Evolutionary conservation across 139 green algal genomes (phyloP), one percentile per base, ranked within the genome.

Genomic region (Nannochloris sp.): DNA sequence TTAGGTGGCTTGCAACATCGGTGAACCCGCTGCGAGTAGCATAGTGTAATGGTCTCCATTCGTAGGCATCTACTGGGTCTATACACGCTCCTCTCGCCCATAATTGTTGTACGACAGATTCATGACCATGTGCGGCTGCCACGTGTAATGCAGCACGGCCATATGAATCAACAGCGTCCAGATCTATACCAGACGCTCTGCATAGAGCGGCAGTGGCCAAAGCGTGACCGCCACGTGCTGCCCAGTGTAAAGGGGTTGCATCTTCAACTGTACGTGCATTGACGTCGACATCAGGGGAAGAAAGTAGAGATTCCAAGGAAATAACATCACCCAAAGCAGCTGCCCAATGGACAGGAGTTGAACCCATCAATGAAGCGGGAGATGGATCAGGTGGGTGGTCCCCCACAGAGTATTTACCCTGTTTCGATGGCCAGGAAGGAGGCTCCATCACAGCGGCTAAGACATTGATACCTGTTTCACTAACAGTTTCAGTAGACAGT

Each of bases 1-100:
- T 46, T 8, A 84, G 65, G 10, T 71, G 42, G 15, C n/a, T 44
- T 10, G 80, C 67, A 37, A 84, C 77, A 27, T 64, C 70, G 1
- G 45, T 36, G 56, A 76, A 72, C 2, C 77, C 77, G 13, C 36
- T 57, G 5, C 76, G 54, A 4, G 75, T 65, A 8, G 77, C 77
- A 54, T 78, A 81, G 65, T 84, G 77, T 33, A 84, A 68, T 1
- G 77, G 60, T 58, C 64, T 78, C 74, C 71, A 80, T 15, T 68
- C 70, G 32, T 73, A 38, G 14, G 65, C 31, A 38, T 82, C 75
- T 8, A 25, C 32, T 8, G 54, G 32, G 24, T 82, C 66, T 2
- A 82, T 61, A 31, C 24, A 27, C 1, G 45, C 58, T 0, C 66
- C 53, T 3, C 51, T 46, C 1, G 66, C 64, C 71, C 75, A 81